Evolutionary conservation across 2,329 filamentous ascomycete species (phyloP), one percentile per base, ranked within the genome.

Genomic region (Ophiostoma australiae): DNA sequence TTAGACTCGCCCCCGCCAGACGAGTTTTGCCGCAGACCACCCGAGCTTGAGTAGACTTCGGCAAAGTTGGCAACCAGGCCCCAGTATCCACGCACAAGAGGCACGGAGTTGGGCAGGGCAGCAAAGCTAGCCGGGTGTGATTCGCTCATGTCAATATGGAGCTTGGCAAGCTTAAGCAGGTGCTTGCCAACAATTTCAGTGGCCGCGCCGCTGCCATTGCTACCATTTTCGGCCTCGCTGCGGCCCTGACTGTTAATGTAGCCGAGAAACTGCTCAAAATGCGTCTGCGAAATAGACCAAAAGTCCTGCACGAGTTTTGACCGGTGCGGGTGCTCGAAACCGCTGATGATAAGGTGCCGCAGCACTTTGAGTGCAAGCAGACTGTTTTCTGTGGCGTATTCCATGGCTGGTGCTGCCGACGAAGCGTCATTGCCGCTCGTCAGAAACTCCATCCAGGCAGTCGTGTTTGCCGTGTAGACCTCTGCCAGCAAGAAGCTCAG

Each of bases 101-200:
- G 84, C 20, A 97, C 82, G 1, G 92, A 93, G 76, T 92, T 90
- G 1, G 93, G 92, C 7, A 99, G 85, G 15, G 92, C 84, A 0
- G 90, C 89, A 79, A 97, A 98, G 70, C 93, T 91, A 3, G 91
- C 89, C 1, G 94, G 89, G 78, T 97, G 93, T 5, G 84, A 82
- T 68, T 88, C 87, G 1, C 92, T 89, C 90, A 98, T 94, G 71
- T 93, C 90, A 55, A 96, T 85, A 78, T 98, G 95, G 3, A 99
- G 83, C 80, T 98, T 99, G 3, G 94, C 90, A 68, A 98, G 90
- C 77, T 98, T 94, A 61, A 97, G 81, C 1, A 97, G 83, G 77
- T 97, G 94, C 77, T 93, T 96, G 74, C 91, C 91, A n/a, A 97
- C 82, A 33, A 90, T 77, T 48, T 85, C 86, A 6, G 67, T 52